phyloP scores from a whole-genome alignment of 116 monocot genomes.

The Zostera marina region DNA sequence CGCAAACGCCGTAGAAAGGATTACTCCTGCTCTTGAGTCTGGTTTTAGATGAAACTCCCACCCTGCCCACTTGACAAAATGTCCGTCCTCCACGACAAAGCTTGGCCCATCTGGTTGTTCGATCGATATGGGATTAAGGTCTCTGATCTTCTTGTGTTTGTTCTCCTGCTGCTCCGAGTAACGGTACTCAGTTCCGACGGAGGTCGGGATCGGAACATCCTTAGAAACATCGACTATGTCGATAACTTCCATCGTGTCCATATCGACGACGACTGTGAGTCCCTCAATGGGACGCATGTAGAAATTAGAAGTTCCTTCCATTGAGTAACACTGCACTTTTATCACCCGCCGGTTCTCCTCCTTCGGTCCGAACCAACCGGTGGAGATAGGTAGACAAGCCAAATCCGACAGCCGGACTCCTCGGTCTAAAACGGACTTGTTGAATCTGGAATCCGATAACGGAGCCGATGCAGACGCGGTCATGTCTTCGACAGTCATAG shows the following conservation, averaged over 20 bases:
- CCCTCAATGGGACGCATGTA: slow-evolving; percentile 94
- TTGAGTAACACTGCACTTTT: slow-evolving; percentile 74
- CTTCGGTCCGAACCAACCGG: slow-evolving; percentile 47
- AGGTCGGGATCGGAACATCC: slow-evolving; percentile 40
- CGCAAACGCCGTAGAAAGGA: slow-evolving; percentile 31
- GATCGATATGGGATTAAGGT: slow-evolving; percentile 13
- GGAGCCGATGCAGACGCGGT: slow-evolving; percentile 25
- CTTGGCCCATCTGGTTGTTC: slow-evolving; percentile 17
- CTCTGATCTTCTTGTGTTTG: neutral
- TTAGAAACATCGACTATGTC: slow-evolving; percentile 27
- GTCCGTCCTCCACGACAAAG: slow-evolving; percentile 15
- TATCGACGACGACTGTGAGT: slow-evolving; percentile 64
- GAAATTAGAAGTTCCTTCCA: slow-evolving; percentile 71
- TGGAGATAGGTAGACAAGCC: slow-evolving; percentile 58
- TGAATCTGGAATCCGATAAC: slow-evolving; percentile 33
- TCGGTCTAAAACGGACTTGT: slow-evolving; percentile 28
- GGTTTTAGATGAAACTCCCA: slow-evolving; percentile 80
- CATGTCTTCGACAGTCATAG: slow-evolving; percentile 61
- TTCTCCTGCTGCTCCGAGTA: slow-evolving; percentile 11
- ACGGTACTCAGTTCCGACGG: slow-evolving; percentile 55
- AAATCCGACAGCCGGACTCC: slow-evolving; percentile 56
- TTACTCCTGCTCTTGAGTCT: slow-evolving; percentile 57
- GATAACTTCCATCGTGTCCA: slow-evolving; percentile 52
- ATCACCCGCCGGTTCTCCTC: slow-evolving; percentile 43
- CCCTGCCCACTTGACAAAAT: slow-evolving; percentile 41